These are phyloP conservation scores for Moelleriella libera DNA, from an alignment of 2,329 filamentous ascomycete genomes.

Conservation along the genomic window DNA sequence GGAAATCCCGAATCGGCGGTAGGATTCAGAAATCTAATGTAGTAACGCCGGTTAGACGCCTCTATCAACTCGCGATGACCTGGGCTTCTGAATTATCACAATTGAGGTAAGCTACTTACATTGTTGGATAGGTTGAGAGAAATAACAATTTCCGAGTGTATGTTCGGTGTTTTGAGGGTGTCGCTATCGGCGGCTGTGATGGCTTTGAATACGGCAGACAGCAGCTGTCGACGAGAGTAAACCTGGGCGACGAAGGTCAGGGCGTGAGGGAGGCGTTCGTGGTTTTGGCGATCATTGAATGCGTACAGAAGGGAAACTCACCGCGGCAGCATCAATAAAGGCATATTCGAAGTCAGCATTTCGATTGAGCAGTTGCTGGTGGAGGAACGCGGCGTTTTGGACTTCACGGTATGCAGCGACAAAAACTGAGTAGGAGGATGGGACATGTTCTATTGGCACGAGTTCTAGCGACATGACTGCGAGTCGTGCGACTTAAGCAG, in stretches of 20 bases:
- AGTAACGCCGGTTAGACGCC: not conserved
- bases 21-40: conserved; percentile 72
- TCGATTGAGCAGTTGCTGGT: conserved; percentile 70
- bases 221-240: conserved; percentile 55
- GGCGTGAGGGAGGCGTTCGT: too few relatives aligned
- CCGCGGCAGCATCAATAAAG: conserved; percentile 73
- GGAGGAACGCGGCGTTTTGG: conserved; percentile 62
- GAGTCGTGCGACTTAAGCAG: not conserved
- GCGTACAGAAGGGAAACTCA: conserved; percentile 23
- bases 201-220: conserved; percentile 67
- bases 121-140: conserved; percentile 73
- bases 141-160: conserved; percentile 80
- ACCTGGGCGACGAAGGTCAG: conserved; percentile 29
- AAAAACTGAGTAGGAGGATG: conserved; percentile 52
- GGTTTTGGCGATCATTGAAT: too few relatives aligned
- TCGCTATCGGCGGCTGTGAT: conserved; percentile 48
- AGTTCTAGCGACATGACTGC: conserved; percentile 36
- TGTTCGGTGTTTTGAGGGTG: conserved; percentile 63
- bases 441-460: conserved; percentile 62
- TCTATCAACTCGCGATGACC: too few relatives aligned
- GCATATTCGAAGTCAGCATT: conserved; percentile 87
- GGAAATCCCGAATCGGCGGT: conserved; percentile 73
- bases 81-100: too few relatives aligned
- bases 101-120: conserved; percentile 24
- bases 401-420: conserved; percentile 64